phyloP scores from a whole-genome alignment of 1,284 basidiomycete species.

The Pholiota adiposa region DNA sequence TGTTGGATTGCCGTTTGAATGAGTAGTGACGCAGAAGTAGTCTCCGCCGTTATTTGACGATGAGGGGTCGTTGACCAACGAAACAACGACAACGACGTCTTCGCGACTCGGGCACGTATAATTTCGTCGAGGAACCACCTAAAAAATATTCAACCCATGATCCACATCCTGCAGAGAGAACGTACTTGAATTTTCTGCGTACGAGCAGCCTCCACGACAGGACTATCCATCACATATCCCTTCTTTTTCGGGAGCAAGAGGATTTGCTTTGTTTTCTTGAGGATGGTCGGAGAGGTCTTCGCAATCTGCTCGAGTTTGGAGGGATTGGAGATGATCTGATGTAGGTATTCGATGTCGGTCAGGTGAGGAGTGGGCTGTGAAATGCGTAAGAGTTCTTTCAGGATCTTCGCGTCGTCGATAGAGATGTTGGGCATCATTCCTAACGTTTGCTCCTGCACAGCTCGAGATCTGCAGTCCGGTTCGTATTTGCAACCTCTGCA shows the following conservation, averaged over 20 bases:
- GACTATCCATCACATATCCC: constrained; percentile 28
- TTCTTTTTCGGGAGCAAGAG: constrained; percentile 41
- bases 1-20: constrained; percentile 25
- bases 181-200: constrained; percentile 34
- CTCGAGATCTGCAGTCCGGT: constrained; percentile 39
- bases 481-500: constrained; percentile 48
- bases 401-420: constrained; percentile 40
- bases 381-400: constrained; percentile 40
- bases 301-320: constrained; percentile 42
- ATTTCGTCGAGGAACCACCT: constrained; percentile 47
- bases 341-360: constrained; percentile 48
- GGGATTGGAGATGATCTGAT: constrained; percentile 37
- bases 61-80: constrained; percentile 45
- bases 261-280: constrained; percentile 46
- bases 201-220: constrained; percentile 43
- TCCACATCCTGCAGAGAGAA: background rate
- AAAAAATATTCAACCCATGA: constrained; percentile 5
- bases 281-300: constrained; percentile 43
- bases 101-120: constrained; percentile 46
- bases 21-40: constrained; percentile 40
- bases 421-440: constrained; percentile 51
- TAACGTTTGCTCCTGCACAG: constrained; percentile 38
- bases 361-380: constrained; percentile 25
- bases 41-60: constrained; percentile 34
- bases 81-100: constrained; percentile 47